Percentiles rank a stretch among this genome's conserved stretches.
These are phyloP conservation scores for Claviceps sp. DNA, from an alignment of 2,329 filamentous ascomycete genomes.

Conservation along the genomic window DNA sequence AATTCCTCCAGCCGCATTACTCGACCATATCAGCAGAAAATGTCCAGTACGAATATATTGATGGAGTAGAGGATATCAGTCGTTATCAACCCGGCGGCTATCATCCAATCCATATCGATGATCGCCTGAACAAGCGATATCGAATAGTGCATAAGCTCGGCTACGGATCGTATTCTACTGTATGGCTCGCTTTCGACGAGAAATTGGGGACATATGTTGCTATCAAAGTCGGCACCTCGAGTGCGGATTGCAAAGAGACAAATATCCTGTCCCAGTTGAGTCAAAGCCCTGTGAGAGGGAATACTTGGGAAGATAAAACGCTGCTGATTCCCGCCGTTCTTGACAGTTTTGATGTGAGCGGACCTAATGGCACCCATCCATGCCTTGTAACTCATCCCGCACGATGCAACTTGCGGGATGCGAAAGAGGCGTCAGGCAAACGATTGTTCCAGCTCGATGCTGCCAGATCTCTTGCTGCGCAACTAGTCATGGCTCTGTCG, in stretches of 20 bases:
- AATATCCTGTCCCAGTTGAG: slow-evolving; percentile 8
- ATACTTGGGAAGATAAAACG: slow-evolving; percentile 12
- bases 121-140: too few species aligned
- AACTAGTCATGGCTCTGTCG: too few species aligned
- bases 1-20: too few species aligned
- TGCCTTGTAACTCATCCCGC: slow-evolving; percentile 15
- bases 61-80: too few species aligned
- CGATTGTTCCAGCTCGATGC: slow-evolving; percentile 15
- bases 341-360: not conserved
- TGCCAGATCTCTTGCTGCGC: too few species aligned
- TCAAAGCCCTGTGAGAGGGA: not conserved
- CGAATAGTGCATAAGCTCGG: slow-evolving; percentile 1
- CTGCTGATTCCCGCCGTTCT: slow-evolving; percentile 10
- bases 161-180: not conserved
- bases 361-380: slow-evolving; percentile 14
- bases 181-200: not conserved
- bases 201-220: slow-evolving; percentile 15
- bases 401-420: slow-evolving; percentile 13
- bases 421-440: not conserved
- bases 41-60: too few species aligned
- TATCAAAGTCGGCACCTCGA: slow-evolving; percentile 5
- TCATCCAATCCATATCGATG: too few species aligned
- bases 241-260: slow-evolving; percentile 14
- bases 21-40: too few species aligned
- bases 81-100: too few species aligned